Conservation (phyloP, 2,329 filamentous ascomycete genomes). For the Xylaria sp. region DNA sequence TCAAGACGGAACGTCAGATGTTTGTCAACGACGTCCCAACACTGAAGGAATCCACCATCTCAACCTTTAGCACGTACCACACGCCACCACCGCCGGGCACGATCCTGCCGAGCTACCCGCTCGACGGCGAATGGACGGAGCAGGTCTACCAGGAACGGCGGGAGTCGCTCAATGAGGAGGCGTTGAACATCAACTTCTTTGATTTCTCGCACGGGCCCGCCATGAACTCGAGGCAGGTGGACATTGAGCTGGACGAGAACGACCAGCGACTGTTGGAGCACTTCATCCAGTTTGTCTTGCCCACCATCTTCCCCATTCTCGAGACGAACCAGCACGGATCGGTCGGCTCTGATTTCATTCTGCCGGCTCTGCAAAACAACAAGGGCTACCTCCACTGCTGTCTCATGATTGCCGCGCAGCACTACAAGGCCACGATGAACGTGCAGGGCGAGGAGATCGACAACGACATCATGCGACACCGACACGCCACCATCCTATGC, state of each 20-base stretch:
- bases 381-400: conserved; percentile 96
- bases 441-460: conserved; percentile 79
- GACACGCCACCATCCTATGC: conserved; percentile 85
- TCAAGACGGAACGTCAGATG: conserved; percentile 95
- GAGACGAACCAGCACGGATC: conserved; percentile 90
- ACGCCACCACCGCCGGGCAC: conserved; percentile 77
- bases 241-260: conserved; percentile 85
- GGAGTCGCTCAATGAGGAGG: conserved; percentile 74
- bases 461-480: conserved; percentile 90
- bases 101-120: conserved; percentile 69
- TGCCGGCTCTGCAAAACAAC: conserved; percentile 90
- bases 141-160: conserved; percentile 74
- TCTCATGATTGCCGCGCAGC: conserved; percentile 89
- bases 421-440: conserved; percentile 82
- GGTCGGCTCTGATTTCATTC: conserved; percentile 81
- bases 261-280: conserved; percentile 90
- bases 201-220: conserved; percentile 78
- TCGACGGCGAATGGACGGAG: conserved; percentile 76
- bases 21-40: conserved; percentile 92
- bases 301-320: conserved; percentile 89
- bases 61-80: conserved; percentile 92
- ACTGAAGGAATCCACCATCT: conserved; percentile 84
- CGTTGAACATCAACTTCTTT: conserved; percentile 81
- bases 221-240: conserved; percentile 71
- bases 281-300: conserved; percentile 88